A percentile compares a stretch with the other conserved stretches of the same genome.
Conservation (phyloP, 129 eudicot genomes). For the Lactuca sativa region DNA sequence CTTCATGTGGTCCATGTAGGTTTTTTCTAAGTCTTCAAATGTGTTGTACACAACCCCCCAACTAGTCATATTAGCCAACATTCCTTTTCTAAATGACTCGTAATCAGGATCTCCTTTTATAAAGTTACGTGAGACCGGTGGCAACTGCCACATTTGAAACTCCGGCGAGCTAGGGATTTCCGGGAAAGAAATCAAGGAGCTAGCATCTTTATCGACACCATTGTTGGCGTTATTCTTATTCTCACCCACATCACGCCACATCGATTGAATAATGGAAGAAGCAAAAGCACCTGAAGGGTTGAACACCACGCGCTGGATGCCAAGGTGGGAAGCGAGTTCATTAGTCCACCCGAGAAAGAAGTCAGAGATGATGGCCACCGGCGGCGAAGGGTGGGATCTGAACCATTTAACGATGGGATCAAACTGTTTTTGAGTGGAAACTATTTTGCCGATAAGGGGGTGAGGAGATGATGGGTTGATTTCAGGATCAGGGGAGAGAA, state of each 20-base stretch:
- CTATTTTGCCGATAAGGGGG: slow-evolving; percentile 7
- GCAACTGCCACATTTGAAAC: slow-evolving; percentile 28
- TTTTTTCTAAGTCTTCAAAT: slow-evolving; percentile 33
- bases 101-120: slow-evolving; percentile 22
- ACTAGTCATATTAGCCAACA: slow-evolving; percentile 25
- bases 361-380: slow-evolving; percentile 33
- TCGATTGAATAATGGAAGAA: slow-evolving; percentile 1
- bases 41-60: slow-evolving; percentile 44
- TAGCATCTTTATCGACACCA: background rate
- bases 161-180: slow-evolving; percentile 31
- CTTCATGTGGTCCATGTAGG: slow-evolving; percentile 24
- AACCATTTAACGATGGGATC: slow-evolving; percentile 20
- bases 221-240: background rate
- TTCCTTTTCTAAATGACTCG: slow-evolving; percentile 20
- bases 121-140: background rate
- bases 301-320: slow-evolving; percentile 33
- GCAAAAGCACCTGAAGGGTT: slow-evolving; percentile 36
- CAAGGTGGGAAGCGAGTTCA: slow-evolving; percentile 21
- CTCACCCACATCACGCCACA: slow-evolving; percentile 23
- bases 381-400: slow-evolving; percentile 21
- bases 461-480: slow-evolving; percentile 37
- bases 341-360: slow-evolving; percentile 48
- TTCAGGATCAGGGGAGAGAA: slow-evolving; percentile 36
- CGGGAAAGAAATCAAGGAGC: slow-evolving; percentile 16
- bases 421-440: slow-evolving; percentile 15